Base-by-base conservation (phyloP, 345 rosid genomes). In the Noccaea caerulescens region DNA sequence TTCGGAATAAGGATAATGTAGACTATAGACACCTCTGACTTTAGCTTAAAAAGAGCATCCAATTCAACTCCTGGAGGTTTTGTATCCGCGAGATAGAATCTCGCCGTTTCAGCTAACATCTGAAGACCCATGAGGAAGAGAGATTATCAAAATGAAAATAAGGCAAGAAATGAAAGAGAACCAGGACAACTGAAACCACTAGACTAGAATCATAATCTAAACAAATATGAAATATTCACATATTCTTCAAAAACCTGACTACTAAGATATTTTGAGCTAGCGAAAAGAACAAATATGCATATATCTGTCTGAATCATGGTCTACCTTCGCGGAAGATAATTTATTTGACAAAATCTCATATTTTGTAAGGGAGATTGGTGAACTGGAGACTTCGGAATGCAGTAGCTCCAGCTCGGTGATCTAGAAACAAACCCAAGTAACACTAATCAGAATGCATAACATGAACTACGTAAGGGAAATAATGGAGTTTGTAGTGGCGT, bases 301-400 rank as follows among this genome's bases (percentile, higher is more conserved):
- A 30, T 50, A 50, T 58, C 55, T 9, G 50, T 51, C 20, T 33
- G 56, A 55, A 36, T 50, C 25, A 64, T 72, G 51, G 64, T 46
- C 9, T 85, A 93, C 98, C 98, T 93, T 85, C 2, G 73, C 85
- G 12, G 80, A 80, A 32, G 85, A 83, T 66, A 87, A 58, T 77
- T 84, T 90, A 63, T 76, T 63, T 9, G 77, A 84, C 72, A 93
- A 78, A 74, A 79, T 81, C 68, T 80, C 82, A 37, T 72, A 76
- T 77, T 86, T 82, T 68, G 64, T 72, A 44, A 86, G 65, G 80
- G 76, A 71, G 49, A 93, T 79, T 11, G 90, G 94, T 41, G 84
- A 81, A 71, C 65, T 70, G 66, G 74, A 73, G 74, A 83, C 83
- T 81, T 82, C 86, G 37, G 85, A 79, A 66, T 85, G 71, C 74